These are phyloP conservation scores for Vitis amurensis DNA, from an alignment of 164 flowering plant species.

Conservation along the genomic window DNA sequence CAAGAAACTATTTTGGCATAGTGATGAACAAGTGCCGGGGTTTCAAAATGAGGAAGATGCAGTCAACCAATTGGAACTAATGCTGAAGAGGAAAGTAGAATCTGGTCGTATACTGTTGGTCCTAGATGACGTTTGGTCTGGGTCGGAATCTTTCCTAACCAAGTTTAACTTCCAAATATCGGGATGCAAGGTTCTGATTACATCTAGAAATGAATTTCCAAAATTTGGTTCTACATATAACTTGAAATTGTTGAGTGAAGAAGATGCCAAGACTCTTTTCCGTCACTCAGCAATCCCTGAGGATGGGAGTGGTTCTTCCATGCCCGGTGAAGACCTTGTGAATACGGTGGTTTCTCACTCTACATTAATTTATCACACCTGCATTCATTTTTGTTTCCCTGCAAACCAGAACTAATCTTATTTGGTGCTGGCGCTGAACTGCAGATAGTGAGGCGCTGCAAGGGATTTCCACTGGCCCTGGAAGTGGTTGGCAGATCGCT, in stretches of 20 bases:
- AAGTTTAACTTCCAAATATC: neutral
- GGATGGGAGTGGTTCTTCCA: neutral
- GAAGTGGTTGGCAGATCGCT: too few relatives aligned
- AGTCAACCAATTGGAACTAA: neutral
- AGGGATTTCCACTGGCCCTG: too few relatives aligned
- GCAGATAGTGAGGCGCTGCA: too few relatives aligned
- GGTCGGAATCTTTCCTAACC: neutral
- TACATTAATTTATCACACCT: too few relatives aligned
- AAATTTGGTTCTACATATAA: neutral
- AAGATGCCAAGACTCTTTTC: neutral
- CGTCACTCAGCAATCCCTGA: neutral
- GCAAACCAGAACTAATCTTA: too few relatives aligned
- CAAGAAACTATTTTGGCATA: neutral
- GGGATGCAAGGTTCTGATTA: neutral
- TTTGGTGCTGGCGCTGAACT: too few relatives aligned
- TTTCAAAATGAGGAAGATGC: neutral
- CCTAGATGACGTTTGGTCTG: neutral
- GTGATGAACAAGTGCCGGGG: neutral
- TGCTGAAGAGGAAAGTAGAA: neutral
- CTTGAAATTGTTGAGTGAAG: neutral
- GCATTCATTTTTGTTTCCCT: too few relatives aligned
- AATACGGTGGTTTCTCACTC: too few relatives aligned
- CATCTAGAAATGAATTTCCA: constrained; percentile 1
- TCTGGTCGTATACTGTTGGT: neutral
- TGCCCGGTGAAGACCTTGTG: too few relatives aligned